Evolutionary conservation across 352 stramenopile genomes (phyloP).

Genomic region (Pythium brachiatum): DNA sequence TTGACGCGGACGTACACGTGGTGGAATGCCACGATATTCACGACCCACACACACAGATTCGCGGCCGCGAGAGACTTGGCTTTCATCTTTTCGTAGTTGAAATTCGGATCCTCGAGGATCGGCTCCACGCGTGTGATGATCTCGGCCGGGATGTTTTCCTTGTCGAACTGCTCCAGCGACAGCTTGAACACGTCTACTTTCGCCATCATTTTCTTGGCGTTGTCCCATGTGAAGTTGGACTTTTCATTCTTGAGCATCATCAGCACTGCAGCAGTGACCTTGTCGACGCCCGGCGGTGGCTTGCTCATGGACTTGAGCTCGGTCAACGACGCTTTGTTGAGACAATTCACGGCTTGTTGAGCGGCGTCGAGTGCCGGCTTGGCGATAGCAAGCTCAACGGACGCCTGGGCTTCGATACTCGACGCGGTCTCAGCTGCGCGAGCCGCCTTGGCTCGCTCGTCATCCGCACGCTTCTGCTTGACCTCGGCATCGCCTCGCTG

Average conservation of each 20-base stretch:
- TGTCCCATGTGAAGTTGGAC: constrained; percentile 93
- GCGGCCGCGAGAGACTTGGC: constrained; percentile 89
- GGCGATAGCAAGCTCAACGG: constrained; percentile 67
- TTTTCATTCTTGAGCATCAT: constrained; percentile 94
- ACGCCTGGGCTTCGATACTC: constrained; percentile 67
- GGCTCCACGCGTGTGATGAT: constrained; percentile 84
- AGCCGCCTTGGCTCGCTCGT: constrained; percentile 73
- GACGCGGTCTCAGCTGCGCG: constrained; percentile 64
- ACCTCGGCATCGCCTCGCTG: constrained; percentile 87
- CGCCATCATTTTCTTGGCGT: constrained; percentile 96
- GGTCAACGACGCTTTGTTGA: constrained; percentile 87
- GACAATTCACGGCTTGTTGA: constrained; percentile 85
- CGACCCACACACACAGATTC: constrained; percentile 92
- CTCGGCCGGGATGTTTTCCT: constrained; percentile 89
- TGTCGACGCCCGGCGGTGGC: constrained; percentile 82
- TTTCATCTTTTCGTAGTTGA: constrained; percentile 94
- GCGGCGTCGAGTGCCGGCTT: constrained; percentile 84
- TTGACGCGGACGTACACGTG: constrained; percentile 94
- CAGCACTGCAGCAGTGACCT: constrained; percentile 87
- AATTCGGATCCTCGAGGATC: constrained; percentile 88
- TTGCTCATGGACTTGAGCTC: constrained; percentile 90
- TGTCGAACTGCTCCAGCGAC: constrained; percentile 88
- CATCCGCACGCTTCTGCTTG: constrained; percentile 79
- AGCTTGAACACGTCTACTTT: constrained; percentile 93
- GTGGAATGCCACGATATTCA: constrained; percentile 93